Evolutionary conservation across 2,329 filamentous ascomycete genomes (phyloP).

Genomic region (Fusarium burgessii): DNA sequence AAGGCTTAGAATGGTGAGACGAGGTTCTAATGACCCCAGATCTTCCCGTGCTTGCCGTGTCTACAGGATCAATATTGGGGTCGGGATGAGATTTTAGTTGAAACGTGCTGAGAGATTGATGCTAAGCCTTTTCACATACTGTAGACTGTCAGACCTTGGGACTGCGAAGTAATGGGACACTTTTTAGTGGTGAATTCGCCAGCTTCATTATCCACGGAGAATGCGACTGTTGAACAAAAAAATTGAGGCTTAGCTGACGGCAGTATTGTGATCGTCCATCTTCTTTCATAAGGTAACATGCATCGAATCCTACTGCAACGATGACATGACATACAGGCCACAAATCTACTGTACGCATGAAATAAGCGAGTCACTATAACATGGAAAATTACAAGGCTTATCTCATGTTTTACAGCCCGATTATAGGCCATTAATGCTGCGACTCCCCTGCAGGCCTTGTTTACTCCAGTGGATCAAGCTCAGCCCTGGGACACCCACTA

Average conservation of each 20-base stretch:
- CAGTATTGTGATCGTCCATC: neutral
- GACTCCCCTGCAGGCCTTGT: neutral
- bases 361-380: neutral
- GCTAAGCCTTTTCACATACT: neutral
- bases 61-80: neutral
- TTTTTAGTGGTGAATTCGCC: too few relatives aligned
- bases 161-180: too few relatives aligned
- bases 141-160: neutral
- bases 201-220: too few relatives aligned
- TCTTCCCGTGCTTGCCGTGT: neutral
- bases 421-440: accelerated
- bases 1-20: neutral
- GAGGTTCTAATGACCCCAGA: neutral
- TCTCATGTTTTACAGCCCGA: neutral
- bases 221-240: too few relatives aligned
- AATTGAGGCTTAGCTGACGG: neutral
- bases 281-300: neutral
- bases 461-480: neutral
- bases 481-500: neutral
- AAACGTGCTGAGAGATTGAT: neutral
- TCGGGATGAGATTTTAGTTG: neutral
- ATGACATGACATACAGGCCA: neutral
- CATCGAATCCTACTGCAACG: neutral
- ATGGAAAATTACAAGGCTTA: neutral
- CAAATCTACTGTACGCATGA: neutral